Conservation (phyloP, 257 asterid genomes). For the Lycium ferocissimum region DNA sequence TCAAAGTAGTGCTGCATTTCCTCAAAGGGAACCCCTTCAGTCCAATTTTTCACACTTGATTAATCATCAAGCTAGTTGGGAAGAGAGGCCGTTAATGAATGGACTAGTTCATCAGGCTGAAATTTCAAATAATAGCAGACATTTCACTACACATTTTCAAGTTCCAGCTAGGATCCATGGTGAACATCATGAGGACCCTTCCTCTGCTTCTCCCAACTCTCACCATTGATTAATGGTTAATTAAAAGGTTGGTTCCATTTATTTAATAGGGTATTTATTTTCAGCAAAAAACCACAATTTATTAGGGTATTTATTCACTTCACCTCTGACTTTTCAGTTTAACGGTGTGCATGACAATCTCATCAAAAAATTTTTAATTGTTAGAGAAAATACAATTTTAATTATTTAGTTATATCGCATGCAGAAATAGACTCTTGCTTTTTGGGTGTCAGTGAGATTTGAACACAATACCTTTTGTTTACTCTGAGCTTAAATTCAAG, state of each 20-base stretch:
- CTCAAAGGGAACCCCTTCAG: conserved; percentile 99
- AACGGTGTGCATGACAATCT: not conserved
- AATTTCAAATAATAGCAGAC: conserved; percentile 47
- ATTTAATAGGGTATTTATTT: conserved; percentile 1
- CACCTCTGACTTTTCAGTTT: not conserved
- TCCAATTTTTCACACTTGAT: conserved; percentile 94
- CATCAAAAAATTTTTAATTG: not conserved
- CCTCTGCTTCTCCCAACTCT: conserved; percentile 98
- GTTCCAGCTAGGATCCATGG: conserved; percentile 96
- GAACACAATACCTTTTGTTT: not conserved
- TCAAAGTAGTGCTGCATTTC: conserved; percentile 36
- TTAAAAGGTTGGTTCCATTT: conserved; percentile 23
- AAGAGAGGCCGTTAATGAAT: conserved; percentile 43
- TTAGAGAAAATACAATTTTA: not conserved
- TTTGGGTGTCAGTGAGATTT: not conserved
- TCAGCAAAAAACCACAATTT: not conserved
- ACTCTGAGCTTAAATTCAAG: not conserved
- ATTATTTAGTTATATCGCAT: not conserved
- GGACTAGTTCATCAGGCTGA: conserved; percentile 69
- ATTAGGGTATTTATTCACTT: not conserved
- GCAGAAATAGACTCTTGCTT: not conserved
- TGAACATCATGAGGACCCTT: conserved; percentile 94
- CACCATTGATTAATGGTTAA: conserved; percentile 49
- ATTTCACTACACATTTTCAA: conserved; percentile 71
- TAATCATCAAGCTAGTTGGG: conserved; percentile 49